Conservation (phyloP, 202 grass and related monocot species). For the Carex sylvatica region DNA sequence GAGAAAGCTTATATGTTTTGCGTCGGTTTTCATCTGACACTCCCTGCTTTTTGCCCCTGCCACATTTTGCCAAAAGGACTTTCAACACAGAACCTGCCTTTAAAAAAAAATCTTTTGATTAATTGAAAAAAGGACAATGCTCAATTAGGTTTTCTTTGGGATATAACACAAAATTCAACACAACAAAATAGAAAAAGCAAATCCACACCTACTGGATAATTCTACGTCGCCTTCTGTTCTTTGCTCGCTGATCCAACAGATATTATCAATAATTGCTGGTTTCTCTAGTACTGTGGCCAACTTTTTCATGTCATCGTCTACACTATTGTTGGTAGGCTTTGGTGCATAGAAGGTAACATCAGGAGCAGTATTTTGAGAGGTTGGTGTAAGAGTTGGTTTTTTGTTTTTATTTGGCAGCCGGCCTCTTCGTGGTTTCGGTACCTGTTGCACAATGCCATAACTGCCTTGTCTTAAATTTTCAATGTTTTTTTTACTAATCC, state of each 20-base stretch:
- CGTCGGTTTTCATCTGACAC: slow-evolving; percentile 33
- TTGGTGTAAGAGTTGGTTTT: neutral
- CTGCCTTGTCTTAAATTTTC: slow-evolving; percentile 31
- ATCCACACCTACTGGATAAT: slow-evolving; percentile 32
- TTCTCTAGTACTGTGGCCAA: neutral
- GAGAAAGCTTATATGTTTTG: slow-evolving; percentile 26
- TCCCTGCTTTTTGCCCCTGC: slow-evolving; percentile 6
- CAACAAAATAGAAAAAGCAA: neutral
- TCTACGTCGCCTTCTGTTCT: slow-evolving; percentile 27
- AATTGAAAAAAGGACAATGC: neutral
- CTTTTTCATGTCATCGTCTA: slow-evolving; percentile 8
- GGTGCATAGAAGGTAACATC: slow-evolving; percentile 26
- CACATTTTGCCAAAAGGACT: slow-evolving; percentile 28
- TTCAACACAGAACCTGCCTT: slow-evolving; percentile 16
- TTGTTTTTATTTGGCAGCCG: slow-evolving; percentile 37
- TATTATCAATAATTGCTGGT: slow-evolving; percentile 15
- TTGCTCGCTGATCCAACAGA: slow-evolving; percentile 25
- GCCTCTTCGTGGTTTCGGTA: slow-evolving; percentile 17
- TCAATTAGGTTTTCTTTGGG: neutral
- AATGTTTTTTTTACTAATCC: slow-evolving; percentile 41
- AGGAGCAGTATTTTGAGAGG: slow-evolving; percentile 7
- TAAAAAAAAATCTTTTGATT: too few relatives aligned
- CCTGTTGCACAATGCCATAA: slow-evolving; percentile 11
- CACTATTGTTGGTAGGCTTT: slow-evolving; percentile 29
- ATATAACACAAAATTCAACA: neutral